These are phyloP conservation scores for Suhomyces prunicola DNA, from an alignment of 805 yeast genomes.

Conservation along the genomic window DNA sequence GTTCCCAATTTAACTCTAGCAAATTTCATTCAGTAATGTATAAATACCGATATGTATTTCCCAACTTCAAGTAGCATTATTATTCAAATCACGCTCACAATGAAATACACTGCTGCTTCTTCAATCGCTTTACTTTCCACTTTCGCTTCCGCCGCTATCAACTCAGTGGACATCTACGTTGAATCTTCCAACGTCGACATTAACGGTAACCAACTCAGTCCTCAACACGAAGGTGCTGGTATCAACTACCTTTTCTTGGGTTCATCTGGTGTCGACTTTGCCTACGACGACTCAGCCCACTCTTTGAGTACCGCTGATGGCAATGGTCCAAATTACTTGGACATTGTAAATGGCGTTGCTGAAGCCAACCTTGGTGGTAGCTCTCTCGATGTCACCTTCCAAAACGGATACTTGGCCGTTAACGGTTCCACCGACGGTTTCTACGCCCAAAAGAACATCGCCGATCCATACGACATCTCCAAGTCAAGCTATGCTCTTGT, in stretches of 20 bases:
- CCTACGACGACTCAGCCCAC: constrained; percentile 14
- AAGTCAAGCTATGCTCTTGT: constrained; percentile 14
- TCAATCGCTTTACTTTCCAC: constrained; percentile 6
- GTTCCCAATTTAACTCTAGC: not conserved
- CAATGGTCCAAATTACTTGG: not conserved
- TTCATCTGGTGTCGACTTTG: constrained; percentile 13
- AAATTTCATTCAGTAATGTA: not conserved
- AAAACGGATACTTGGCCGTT: constrained; percentile 21
- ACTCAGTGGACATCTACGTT: not conserved
- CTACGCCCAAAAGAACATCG: constrained; percentile 42
- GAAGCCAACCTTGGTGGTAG: constrained; percentile 8
- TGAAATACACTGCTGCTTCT: constrained; percentile 3
- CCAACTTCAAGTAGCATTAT: not conserved
- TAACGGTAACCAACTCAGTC: constrained; percentile 6
- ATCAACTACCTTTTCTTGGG: constrained; percentile 37
- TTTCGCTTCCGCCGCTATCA: constrained; percentile 1
- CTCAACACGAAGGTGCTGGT: constrained; percentile 46
- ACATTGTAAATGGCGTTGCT: constrained; percentile 2
- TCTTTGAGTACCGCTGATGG: not conserved
- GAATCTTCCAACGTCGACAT: not conserved
- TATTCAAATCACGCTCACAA: not conserved
- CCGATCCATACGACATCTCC: constrained; percentile 43
- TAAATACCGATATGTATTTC: not conserved
- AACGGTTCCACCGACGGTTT: constrained; percentile 27
- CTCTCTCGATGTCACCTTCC: constrained; percentile 9